Evolutionary conservation across 192 early-diverging fungal species (phyloP).

Genomic region (Anaeromyces robustus): DNA sequence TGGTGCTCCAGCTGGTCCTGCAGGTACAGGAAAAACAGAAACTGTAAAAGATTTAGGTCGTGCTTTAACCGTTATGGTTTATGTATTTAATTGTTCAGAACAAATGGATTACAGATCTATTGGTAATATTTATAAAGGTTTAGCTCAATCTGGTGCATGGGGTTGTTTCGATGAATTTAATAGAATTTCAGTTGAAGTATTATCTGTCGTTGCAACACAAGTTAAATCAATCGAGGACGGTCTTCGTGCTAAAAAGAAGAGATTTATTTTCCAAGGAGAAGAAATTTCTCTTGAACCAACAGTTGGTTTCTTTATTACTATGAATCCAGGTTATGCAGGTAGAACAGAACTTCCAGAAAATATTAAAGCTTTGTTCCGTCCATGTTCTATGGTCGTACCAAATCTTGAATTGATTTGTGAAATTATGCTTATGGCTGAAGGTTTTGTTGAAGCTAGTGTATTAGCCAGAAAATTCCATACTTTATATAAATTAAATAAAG

Average conservation of each 20-base stretch:
- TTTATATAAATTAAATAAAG: constrained; percentile 42
- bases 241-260: constrained; percentile 39
- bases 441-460: constrained; percentile 44
- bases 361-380: constrained; percentile 49
- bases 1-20: constrained; percentile 46
- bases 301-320: constrained; percentile 46
- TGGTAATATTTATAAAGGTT: constrained; percentile 51
- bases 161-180: constrained; percentile 56
- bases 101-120: constrained; percentile 56
- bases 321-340: constrained; percentile 52
- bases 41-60: constrained; percentile 51
- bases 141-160: constrained; percentile 48
- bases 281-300: constrained; percentile 35
- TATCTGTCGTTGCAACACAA: constrained; percentile 49
- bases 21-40: constrained; percentile 38
- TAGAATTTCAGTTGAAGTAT: constrained; percentile 33
- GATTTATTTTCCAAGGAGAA: constrained; percentile 53
- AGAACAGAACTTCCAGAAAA: constrained; percentile 51
- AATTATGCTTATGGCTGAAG: constrained; percentile 60
- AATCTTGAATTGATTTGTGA: constrained; percentile 50
- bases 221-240: constrained; percentile 52
- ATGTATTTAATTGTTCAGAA: constrained; percentile 52
- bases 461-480: constrained; percentile 50
- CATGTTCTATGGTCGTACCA: constrained; percentile 48
- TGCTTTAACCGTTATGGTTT: constrained; percentile 50